phyloP scores from a whole-genome alignment of 192 early-diverging fungal species.

The Coemansia nantahalensis region DNA sequence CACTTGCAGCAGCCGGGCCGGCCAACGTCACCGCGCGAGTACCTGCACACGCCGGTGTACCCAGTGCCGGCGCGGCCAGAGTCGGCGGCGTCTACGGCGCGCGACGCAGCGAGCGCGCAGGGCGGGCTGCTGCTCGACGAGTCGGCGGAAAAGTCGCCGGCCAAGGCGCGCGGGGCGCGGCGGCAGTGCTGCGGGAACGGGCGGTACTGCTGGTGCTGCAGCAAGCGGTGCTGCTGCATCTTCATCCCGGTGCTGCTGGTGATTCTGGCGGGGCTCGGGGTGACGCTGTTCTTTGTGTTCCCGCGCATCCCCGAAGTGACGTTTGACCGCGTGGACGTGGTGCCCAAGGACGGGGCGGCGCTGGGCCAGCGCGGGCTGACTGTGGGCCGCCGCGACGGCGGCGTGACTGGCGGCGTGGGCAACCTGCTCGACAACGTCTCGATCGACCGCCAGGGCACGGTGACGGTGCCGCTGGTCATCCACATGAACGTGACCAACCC shows the following conservation, averaged over 20 bases:
- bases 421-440: slow-evolving; percentile 24
- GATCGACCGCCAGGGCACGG: slow-evolving; percentile 47
- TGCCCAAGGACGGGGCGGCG: neutral
- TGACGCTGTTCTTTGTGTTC: slow-evolving; percentile 52
- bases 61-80: neutral
- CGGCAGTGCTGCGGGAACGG: slow-evolving; percentile 47
- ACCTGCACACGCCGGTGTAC: slow-evolving; percentile 12
- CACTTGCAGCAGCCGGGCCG: neutral
- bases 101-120: neutral
- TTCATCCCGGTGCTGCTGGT: slow-evolving; percentile 39
- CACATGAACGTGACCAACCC: slow-evolving; percentile 54
- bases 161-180: slow-evolving; percentile 12
- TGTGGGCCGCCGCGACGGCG: neutral
- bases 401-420: slow-evolving; percentile 1
- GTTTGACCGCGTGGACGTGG: slow-evolving; percentile 37
- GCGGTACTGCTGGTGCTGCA: slow-evolving; percentile 54
- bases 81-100: neutral
- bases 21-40: slow-evolving; percentile 6
- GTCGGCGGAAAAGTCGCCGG: slow-evolving; percentile 14
- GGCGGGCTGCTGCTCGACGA: slow-evolving; percentile 8
- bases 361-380: too few relatives aligned
- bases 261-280: slow-evolving; percentile 43
- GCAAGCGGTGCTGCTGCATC: slow-evolving; percentile 39
- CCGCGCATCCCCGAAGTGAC: slow-evolving; percentile 48
- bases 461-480: slow-evolving; percentile 53